Conservation (phyloP, 768 basidiomycete species). For the Calocybe gangraenosa region DNA sequence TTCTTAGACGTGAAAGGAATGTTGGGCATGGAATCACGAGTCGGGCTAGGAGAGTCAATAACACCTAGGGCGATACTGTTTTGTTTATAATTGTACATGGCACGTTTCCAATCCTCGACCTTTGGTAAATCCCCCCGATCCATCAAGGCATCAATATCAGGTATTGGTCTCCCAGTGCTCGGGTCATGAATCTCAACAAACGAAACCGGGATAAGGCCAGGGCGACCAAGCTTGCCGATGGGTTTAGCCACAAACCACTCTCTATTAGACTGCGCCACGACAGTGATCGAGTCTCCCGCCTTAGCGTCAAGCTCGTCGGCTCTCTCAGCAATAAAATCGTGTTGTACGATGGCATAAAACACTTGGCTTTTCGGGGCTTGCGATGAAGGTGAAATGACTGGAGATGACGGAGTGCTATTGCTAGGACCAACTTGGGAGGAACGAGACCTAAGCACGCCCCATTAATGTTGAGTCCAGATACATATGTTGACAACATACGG, state of each 20-base stretch:
- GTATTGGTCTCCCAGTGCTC: conserved; percentile 72
- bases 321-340: conserved; percentile 94
- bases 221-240: conserved; percentile 90
- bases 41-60: conserved; percentile 52
- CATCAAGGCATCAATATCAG: conserved; percentile 74
- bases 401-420: conserved; percentile 18
- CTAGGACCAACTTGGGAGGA: conserved; percentile 34
- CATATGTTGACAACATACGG: conserved; percentile 40
- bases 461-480: conserved; percentile 4
- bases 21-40: conserved; percentile 37
- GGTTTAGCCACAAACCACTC: conserved; percentile 98
- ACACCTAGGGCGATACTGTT: conserved; percentile 93
- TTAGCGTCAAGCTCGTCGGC: conserved; percentile 95
- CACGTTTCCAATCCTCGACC: conserved; percentile 99
- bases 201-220: conserved; percentile 94
- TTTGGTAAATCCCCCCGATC: conserved; percentile 85
- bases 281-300: conserved; percentile 89
- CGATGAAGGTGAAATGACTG: conserved; percentile 24
- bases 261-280: conserved; percentile 98
- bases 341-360: conserved; percentile 92
- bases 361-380: conserved; percentile 49
- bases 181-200: conserved; percentile 98
- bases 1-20: conserved; percentile 33
- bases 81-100: conserved; percentile 93
- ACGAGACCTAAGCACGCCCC: conserved; percentile 31